Conservation (phyloP, 1,139 yeast species). For the Geotrichum histeridarum region DNA sequence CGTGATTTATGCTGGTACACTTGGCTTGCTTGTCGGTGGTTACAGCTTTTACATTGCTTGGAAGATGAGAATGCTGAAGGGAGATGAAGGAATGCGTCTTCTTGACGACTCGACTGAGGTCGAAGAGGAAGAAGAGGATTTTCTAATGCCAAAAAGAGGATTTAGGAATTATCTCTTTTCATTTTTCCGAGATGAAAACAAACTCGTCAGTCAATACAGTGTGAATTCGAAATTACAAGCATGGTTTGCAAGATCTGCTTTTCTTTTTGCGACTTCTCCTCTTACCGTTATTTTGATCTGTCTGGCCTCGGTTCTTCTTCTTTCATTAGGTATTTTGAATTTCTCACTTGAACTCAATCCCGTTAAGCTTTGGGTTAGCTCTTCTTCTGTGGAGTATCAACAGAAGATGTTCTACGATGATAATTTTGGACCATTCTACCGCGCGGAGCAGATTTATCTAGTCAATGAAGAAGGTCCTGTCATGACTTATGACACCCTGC, state of each 20-base stretch:
- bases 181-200: constrained; percentile 21
- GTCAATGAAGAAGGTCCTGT: constrained; percentile 64
- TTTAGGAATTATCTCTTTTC: constrained; percentile 9
- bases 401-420: constrained; percentile 69
- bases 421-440: constrained; percentile 85
- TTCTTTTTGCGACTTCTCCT: constrained; percentile 44
- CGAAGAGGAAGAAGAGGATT: constrained; percentile 24
- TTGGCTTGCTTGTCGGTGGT: constrained; percentile 43
- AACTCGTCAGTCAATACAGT: constrained; percentile 36
- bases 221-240: constrained; percentile 45
- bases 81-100: constrained; percentile 24
- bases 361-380: constrained; percentile 82
- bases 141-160: constrained; percentile 5
- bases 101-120: constrained; percentile 26
- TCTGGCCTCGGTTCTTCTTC: constrained; percentile 42
- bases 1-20: constrained; percentile 44
- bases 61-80: constrained; percentile 16
- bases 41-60: constrained; percentile 27
- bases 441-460: constrained; percentile 78
- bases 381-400: constrained; percentile 62
- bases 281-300: constrained; percentile 48
- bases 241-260: constrained; percentile 48
- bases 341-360: constrained; percentile 73
- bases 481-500: constrained; percentile 58
- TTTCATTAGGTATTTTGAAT: constrained; percentile 51